These are phyloP conservation scores for Exsudoporus frostii DNA, from an alignment of 768 basidiomycete species.

Conservation along the genomic window DNA sequence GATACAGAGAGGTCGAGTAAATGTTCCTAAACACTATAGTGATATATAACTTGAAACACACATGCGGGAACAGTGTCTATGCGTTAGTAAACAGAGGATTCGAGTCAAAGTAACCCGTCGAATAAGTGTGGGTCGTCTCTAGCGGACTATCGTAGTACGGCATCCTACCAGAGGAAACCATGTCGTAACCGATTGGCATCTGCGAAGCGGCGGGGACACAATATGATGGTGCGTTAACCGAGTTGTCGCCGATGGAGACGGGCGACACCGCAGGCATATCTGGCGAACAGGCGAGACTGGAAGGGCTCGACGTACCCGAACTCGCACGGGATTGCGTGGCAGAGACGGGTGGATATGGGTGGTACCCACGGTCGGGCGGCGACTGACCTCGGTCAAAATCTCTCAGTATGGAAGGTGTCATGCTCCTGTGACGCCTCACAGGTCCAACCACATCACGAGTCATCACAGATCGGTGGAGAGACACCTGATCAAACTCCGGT, in stretches of 20 bases:
- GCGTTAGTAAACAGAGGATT: constrained; percentile 21
- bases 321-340: constrained; percentile 27
- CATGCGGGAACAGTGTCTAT: constrained; percentile 10
- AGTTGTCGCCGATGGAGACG: constrained; percentile 12
- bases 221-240: constrained; percentile 15
- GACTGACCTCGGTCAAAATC: constrained; percentile 50
- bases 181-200: constrained; percentile 20
- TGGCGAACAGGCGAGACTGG: constrained; percentile 28
- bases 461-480: constrained; percentile 24
- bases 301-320: constrained; percentile 31
- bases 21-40: constrained; percentile 17
- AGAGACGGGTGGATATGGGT: constrained; percentile 47
- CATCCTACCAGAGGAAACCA: constrained; percentile 25
- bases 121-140: constrained; percentile 22
- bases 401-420: constrained; percentile 65
- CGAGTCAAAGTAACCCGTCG: constrained; percentile 21
- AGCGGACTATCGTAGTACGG: constrained; percentile 26
- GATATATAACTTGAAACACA: constrained; percentile 19
- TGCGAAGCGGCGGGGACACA: constrained; percentile 22
- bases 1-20: constrained; percentile 24
- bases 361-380: constrained; percentile 47
- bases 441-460: constrained; percentile 48
- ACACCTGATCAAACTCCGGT: constrained; percentile 55
- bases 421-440: constrained; percentile 67
- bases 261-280: constrained; percentile 25